Evolutionary conservation across 805 yeast genomes (phyloP).

Genomic region (Pachysolen tannophilus): DNA sequence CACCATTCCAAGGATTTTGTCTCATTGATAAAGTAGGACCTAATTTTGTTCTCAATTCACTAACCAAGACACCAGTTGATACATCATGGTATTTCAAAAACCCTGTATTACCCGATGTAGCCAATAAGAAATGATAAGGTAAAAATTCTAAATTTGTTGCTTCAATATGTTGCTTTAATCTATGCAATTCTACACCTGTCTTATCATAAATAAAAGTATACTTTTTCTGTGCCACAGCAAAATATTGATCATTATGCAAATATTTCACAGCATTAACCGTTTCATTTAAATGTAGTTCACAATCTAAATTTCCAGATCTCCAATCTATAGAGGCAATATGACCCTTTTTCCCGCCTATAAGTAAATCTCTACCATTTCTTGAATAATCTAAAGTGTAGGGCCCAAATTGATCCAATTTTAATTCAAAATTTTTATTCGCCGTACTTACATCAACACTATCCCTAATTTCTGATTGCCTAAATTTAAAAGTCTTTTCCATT

Average conservation of each 20-base stretch:
- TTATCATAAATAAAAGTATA: constrained; percentile 89
- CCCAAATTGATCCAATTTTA: constrained; percentile 70
- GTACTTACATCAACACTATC: constrained; percentile 73
- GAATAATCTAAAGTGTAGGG: constrained; percentile 81
- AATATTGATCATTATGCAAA: constrained; percentile 85
- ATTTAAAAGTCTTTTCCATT: constrained; percentile 89
- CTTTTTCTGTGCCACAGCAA: constrained; percentile 96
- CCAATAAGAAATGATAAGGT: constrained; percentile 86
- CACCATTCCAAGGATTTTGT: constrained; percentile 94
- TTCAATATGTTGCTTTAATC: constrained; percentile 85
- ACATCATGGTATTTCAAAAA: constrained; percentile 90
- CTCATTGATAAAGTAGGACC: constrained; percentile 88
- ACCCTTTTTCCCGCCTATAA: constrained; percentile 86
- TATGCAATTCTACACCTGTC: constrained; percentile 85
- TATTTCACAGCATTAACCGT: constrained; percentile 87
- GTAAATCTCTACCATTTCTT: constrained; percentile 77
- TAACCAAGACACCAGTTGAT: constrained; percentile 80
- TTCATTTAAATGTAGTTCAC: constrained; percentile 82
- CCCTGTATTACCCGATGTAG: constrained; percentile 86
- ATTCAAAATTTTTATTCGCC: constrained; percentile 64
- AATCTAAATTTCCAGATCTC: constrained; percentile 75
- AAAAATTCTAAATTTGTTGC: constrained; percentile 76
- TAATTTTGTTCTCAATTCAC: constrained; percentile 76
- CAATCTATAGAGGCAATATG: constrained; percentile 96
- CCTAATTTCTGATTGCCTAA: constrained; percentile 70